Evolutionary conservation across 768 basidiomycete genomes (phyloP).

Genomic region (Paxillus ammoniavirescens): DNA sequence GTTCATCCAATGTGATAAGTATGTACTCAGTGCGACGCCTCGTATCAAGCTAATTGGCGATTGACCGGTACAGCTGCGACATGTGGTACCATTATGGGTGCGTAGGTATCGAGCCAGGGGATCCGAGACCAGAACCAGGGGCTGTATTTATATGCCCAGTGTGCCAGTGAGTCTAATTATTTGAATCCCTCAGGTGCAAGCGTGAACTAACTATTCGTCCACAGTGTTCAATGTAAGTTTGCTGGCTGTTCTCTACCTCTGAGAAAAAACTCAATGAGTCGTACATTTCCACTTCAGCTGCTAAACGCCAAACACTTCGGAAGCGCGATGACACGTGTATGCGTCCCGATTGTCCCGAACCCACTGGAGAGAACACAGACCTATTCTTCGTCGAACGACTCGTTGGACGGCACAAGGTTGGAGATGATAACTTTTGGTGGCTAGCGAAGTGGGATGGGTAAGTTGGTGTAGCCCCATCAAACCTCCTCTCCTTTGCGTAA

Average conservation of each 20-base stretch:
- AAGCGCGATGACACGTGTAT: conserved; percentile 15
- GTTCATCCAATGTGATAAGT: conserved; percentile 38
- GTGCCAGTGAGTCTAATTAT: conserved; percentile 31
- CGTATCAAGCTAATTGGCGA: background rate
- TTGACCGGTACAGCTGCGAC: conserved; percentile 32
- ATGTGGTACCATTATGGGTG: conserved; percentile 56
- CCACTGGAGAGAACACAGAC: conserved; percentile 4
- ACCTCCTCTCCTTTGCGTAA: background rate
- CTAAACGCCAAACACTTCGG: conserved; percentile 10
- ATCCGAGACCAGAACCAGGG: conserved; percentile 33
- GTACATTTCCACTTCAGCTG: conserved; percentile 6
- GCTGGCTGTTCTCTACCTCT: background rate
- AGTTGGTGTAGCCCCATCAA: background rate
- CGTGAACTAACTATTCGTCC: background rate
- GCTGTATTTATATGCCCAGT: conserved; percentile 42
- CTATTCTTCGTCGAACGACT: conserved; percentile 27
- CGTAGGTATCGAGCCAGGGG: conserved; percentile 37
- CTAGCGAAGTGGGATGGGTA: conserved; percentile 36
- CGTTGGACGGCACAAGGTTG: conserved; percentile 23
- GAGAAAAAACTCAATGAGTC: background rate
- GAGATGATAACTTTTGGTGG: conserved; percentile 20
- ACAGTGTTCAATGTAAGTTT: conserved; percentile 14
- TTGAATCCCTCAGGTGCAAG: background rate
- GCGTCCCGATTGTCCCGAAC: conserved; percentile 26
- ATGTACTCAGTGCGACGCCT: conserved; percentile 1